A percentile compares a stretch with the other conserved stretches of the same genome.
These are phyloP conservation scores for Wickerhamomyces alni DNA, from an alignment of 805 yeast species.

Conservation along the genomic window DNA sequence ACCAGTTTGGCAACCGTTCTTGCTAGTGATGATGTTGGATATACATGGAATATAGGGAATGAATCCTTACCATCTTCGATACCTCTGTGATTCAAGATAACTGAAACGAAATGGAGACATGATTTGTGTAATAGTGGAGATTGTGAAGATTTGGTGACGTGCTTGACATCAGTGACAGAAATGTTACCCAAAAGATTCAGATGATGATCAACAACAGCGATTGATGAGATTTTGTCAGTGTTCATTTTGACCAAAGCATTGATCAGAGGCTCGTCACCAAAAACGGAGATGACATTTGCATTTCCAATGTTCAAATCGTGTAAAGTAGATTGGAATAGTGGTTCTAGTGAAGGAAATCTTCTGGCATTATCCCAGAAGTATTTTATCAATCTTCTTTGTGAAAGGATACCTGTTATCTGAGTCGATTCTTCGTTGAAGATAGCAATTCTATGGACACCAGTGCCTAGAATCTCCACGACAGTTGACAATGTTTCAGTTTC, in stretches of 20 bases:
- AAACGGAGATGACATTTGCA: conserved; percentile 66
- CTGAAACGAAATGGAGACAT: conserved; percentile 82
- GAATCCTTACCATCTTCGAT: conserved; percentile 93
- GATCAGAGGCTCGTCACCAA: conserved; percentile 80
- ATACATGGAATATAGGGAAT: conserved; percentile 93
- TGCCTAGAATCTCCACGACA: conserved; percentile 85
- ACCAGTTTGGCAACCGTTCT: conserved; percentile 91
- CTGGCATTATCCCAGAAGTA: conserved; percentile 93
- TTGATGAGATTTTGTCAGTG: conserved; percentile 73
- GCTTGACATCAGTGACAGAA: conserved; percentile 88
- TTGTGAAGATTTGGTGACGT: conserved; percentile 82
- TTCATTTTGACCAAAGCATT: conserved; percentile 88
- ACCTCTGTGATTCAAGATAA: conserved; percentile 83
- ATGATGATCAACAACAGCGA: conserved; percentile 85
- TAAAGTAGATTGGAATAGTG: conserved; percentile 60
- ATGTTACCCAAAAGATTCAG: conserved; percentile 81
- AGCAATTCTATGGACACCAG: conserved; percentile 93
- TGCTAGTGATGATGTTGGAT: conserved; percentile 70
- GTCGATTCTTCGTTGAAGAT: conserved; percentile 49
- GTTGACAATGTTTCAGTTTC: conserved; percentile 62
- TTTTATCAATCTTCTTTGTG: conserved; percentile 82
- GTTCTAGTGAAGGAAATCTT: conserved; percentile 75
- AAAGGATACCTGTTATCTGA: conserved; percentile 73
- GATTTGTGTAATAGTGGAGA: conserved; percentile 75
- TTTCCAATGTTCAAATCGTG: conserved; percentile 75